Base-by-base conservation (phyloP, 225 moss, liverwort and hornwort species). In the Pleurozium schreberi region DNA sequence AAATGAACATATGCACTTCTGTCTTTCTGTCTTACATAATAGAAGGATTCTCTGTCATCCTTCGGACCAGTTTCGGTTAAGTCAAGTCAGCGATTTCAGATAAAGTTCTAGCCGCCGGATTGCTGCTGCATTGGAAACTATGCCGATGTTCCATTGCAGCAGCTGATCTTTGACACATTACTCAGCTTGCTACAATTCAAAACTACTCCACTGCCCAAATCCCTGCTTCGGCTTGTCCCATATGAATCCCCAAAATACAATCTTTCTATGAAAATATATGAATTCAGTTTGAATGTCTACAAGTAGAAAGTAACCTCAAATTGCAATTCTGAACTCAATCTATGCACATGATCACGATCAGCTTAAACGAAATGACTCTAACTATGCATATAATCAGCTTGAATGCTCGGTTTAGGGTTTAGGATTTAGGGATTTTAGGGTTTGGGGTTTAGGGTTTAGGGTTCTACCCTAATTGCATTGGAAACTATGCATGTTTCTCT, bases 141-240 rank as follows among this genome's bases (percentile, higher is more conserved):
- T 88, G 87, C 94, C 20, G 16, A 95, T 95, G 63, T 96, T 96
- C 45, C 87, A 63, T 53, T 95, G 94, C 85, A 96, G 70, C 67
- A 96, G 78, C 61, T 90, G 5, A 31, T 92, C 89, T 47, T 91
- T 92, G 81, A 73, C 65, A 49, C 63, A 30, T 47, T 92, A 91
- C 61, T 93, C 94, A 49, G 92, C 92, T 36, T 91, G 82, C 80
- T 71, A 49, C 96, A 93, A 95, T 47, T 93, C 92, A 34, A 92
- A 75, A 22, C 86, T 53, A 17, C 42, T 66, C 9, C 27, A 42
- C 45, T 83, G 67, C 18, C 92, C 80, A 68, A 95, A 79, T 33
- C 96, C 98, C 92, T 98, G 97, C 90, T 96, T 98, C 15, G 96
- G 47, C 60, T 67, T 86, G 85, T 22, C 93, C 95, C 21, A 97